Evolutionary conservation across 345 rosid genomes (phyloP).

Genomic region (Anastatica hierochuntica): DNA sequence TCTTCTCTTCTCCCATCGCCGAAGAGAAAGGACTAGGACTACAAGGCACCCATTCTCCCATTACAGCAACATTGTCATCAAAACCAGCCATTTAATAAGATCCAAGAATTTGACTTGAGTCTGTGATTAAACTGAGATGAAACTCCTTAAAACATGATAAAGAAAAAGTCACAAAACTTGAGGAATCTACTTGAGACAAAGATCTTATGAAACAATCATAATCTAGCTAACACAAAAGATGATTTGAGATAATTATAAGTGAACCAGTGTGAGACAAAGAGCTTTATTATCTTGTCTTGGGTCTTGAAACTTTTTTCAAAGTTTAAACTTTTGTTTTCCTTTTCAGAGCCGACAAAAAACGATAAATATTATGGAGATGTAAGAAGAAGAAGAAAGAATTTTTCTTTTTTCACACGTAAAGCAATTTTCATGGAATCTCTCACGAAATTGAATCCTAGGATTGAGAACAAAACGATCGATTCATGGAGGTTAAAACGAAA

Average conservation of each 20-base stretch:
- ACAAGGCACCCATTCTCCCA: slow-evolving; percentile 81
- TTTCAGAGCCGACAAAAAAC: neutral
- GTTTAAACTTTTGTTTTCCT: slow-evolving; percentile 5
- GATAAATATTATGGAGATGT: neutral
- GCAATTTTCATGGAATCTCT: slow-evolving; percentile 2
- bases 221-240: neutral
- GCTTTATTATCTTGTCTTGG: neutral
- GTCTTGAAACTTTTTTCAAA: neutral
- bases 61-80: slow-evolving; percentile 60
- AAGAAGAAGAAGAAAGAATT: neutral
- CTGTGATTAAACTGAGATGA: too few relatives aligned
- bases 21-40: slow-evolving; percentile 58
- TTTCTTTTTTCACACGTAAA: slow-evolving; percentile 12
- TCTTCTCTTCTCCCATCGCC: slow-evolving; percentile 38
- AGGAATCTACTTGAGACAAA: too few relatives aligned
- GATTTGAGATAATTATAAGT: slow-evolving; percentile 7
- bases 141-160: slow-evolving; percentile 4
- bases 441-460: neutral
- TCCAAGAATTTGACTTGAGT: slow-evolving; percentile 8
- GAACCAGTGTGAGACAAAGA: neutral
- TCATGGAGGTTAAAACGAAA: neutral
- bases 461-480: slow-evolving; percentile 3
- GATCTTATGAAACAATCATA: neutral
- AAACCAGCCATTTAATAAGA: slow-evolving; percentile 54
- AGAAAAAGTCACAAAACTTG: neutral